Evolutionary conservation across 495 filamentous ascomycete genomes (phyloP), one percentile per base, ranked within the genome.

Genomic region (Astrothelium macrocarpum): DNA sequence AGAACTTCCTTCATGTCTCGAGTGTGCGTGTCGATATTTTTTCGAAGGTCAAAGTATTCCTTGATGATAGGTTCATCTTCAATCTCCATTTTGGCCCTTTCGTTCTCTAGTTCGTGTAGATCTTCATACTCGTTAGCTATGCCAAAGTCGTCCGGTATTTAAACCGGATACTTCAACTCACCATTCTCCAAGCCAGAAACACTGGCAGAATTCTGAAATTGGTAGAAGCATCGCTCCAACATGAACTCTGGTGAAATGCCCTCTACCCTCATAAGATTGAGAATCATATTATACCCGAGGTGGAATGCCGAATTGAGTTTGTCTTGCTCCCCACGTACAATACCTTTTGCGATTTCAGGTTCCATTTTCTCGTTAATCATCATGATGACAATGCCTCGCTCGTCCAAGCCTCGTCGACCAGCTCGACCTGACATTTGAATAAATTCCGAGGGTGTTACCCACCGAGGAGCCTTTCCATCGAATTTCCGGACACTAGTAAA

Each of bases 331-430:
- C 94, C 94, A 60, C 93, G 89, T 31, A 98, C 94, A 64, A 98
- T 96, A 59, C 89, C 87, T 75, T 94, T 94, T 29, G 94, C 94
- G 62, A 88, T 82, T 1, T 87, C 85, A n/a, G 94, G 95, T 66
- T 97, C 95, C 82, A 98, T 95, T 76, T 91, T 89, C 71, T 92
- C 89, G 65, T 95, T 89, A 60, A 98, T 85, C 94, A 98, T 98
- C 89, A 98, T 95, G 71, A 98, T 98, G 69, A 97, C 94, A 71
- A 98, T 95, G 82, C 94, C 94, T 62, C 94, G 88, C 59, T 97
- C 94, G 78, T 98, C 94, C 61, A 98, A 87, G 77, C 94, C 94
- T 83, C 94, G 84, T 80, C 94, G 88, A 68, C 94, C 94, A 25
- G 94, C 94, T 73, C 94, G 87, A 64, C 94, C 94, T 29, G 94